phyloP scores from a whole-genome alignment of 257 asterid genomes.

The Echites panduratus region DNA sequence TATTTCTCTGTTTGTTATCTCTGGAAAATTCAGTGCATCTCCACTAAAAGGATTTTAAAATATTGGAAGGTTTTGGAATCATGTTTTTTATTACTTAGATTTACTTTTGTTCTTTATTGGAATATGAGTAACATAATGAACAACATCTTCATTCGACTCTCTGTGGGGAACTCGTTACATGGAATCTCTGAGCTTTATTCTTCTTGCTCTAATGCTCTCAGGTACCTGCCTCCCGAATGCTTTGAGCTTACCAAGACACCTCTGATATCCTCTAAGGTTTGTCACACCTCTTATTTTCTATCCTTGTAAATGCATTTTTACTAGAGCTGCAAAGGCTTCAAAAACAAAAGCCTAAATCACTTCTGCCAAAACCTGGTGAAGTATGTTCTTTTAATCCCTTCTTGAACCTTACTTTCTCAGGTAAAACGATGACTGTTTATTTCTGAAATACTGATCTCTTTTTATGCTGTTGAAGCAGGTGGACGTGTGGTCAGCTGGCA shows the following conservation, averaged over 20 bases:
- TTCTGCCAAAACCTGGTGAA: not conserved
- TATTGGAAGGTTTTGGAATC: not conserved
- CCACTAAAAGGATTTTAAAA: not conserved
- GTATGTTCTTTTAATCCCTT: not conserved
- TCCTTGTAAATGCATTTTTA: not conserved
- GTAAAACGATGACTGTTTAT: not conserved
- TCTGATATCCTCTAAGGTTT: constrained; percentile 92
- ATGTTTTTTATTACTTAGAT: not conserved
- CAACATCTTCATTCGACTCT: not conserved
- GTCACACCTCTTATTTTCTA: constrained; percentile 15
- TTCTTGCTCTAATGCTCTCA: constrained; percentile 23
- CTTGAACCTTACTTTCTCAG: not conserved
- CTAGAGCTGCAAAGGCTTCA: not conserved
- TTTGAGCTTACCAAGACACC: constrained; percentile 96
- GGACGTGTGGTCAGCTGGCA: constrained; percentile 98
- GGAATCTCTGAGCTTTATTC: constrained; percentile 3
- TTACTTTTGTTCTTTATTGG: not conserved
- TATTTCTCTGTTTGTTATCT: not conserved
- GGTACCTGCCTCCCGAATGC: constrained; percentile 99
- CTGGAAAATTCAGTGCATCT: not conserved
- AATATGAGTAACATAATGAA: not conserved
- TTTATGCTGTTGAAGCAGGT: constrained; percentile 45
- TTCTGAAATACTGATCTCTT: not conserved
- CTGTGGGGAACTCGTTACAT: too few species aligned
- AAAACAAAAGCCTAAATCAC: not conserved